phyloP scores from a whole-genome alignment of 2,329 filamentous ascomycete species.

The Pseudogymnoascus sp. region DNA sequence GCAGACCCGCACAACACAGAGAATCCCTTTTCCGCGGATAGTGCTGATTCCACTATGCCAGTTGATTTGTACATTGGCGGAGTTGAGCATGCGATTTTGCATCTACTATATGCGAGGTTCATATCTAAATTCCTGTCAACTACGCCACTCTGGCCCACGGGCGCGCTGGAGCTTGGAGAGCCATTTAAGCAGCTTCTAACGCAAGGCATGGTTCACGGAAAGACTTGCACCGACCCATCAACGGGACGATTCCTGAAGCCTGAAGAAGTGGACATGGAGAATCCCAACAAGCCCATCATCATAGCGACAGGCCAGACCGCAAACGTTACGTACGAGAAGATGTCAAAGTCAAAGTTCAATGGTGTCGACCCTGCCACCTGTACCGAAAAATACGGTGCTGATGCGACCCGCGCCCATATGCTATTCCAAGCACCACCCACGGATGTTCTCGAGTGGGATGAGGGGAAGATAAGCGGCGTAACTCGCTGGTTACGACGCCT shows the following conservation, averaged over 20 bases:
- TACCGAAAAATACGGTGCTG: constrained; percentile 69
- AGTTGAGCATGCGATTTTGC: constrained; percentile 84
- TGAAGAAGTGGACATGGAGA: constrained; percentile 61
- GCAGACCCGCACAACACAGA: constrained; percentile 60
- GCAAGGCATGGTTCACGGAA: constrained; percentile 90
- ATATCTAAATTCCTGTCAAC: constrained; percentile 77
- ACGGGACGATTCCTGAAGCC: constrained; percentile 72
- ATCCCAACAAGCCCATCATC: constrained; percentile 52
- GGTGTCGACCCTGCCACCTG: constrained; percentile 73
- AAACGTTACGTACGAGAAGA: constrained; percentile 72
- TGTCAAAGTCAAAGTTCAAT: constrained; percentile 94
- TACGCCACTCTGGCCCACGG: constrained; percentile 41
- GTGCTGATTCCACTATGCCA: constrained; percentile 52
- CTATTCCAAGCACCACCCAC: constrained; percentile 80
- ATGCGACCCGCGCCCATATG: constrained; percentile 78
- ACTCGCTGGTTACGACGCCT: constrained; percentile 72
- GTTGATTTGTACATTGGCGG: constrained; percentile 87
- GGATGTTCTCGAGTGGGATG: constrained; percentile 84
- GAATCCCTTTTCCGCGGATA: constrained; percentile 53
- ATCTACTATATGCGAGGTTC: constrained; percentile 83
- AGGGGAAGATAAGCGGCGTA: constrained; percentile 71
- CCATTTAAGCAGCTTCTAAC: constrained; percentile 78
- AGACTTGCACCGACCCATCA: constrained; percentile 67
- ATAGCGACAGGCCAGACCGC: constrained; percentile 51
- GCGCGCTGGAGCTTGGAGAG: constrained; percentile 45